A percentile compares a stretch with the other conserved stretches of the same genome.
Conservation (phyloP, 805 yeast genomes). For the Barnettozyma pratensis region DNA sequence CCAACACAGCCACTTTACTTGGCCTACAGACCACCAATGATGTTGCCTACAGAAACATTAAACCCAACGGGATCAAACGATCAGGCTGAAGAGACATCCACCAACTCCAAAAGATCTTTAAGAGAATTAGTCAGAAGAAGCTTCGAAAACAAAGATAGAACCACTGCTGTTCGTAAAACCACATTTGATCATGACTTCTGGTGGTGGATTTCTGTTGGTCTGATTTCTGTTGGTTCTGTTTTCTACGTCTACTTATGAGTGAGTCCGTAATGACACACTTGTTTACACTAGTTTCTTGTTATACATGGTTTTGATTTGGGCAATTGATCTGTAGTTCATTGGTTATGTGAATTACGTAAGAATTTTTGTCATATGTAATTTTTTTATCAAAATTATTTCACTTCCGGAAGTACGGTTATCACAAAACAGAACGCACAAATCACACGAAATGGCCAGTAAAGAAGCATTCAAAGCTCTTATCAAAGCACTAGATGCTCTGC, state of each 20-base stretch:
- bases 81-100: slow-evolving; percentile 25
- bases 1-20: slow-evolving; percentile 83
- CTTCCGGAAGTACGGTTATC: neutral
- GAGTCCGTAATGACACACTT: neutral
- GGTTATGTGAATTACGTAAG: neutral
- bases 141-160: slow-evolving; percentile 73
- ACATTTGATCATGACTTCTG: slow-evolving; percentile 39
- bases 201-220: slow-evolving; percentile 53
- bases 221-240: slow-evolving; percentile 38
- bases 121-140: slow-evolving; percentile 56
- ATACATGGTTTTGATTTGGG: no score
- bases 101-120: slow-evolving; percentile 31
- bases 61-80: slow-evolving; percentile 61
- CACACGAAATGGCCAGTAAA: slow-evolving; percentile 20
- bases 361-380: neutral
- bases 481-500: slow-evolving; percentile 53
- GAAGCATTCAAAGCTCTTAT: slow-evolving; percentile 56
- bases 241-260: slow-evolving; percentile 19
- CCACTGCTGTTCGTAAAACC: slow-evolving; percentile 55
- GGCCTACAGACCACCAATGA: slow-evolving; percentile 90
- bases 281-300: no score
- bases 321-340: no score
- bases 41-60: slow-evolving; percentile 90
- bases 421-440: neutral
- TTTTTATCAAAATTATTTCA: neutral